phyloP scores from a whole-genome alignment of 495 filamentous ascomycete species.

The Cetradonia linearis region DNA sequence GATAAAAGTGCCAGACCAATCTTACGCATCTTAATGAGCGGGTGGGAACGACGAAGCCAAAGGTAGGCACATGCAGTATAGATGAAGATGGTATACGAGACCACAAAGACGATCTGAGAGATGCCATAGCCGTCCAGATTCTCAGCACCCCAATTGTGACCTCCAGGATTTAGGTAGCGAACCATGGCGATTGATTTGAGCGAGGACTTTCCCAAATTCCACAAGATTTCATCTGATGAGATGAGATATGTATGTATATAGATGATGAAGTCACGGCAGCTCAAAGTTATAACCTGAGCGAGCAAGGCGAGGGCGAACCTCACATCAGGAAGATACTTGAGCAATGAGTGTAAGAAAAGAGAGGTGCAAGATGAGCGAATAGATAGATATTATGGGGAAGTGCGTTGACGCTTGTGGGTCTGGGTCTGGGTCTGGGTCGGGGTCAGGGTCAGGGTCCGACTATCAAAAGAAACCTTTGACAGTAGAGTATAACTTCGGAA shows the following conservation, averaged over 20 bases:
- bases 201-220: background rate
- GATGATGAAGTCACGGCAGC: background rate
- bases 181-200: conserved; percentile 11
- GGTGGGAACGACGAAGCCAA: conserved; percentile 42
- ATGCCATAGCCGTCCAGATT: conserved; percentile 25
- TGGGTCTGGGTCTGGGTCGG: too few relatives aligned
- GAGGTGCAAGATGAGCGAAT: background rate
- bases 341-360: background rate
- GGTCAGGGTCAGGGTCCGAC: too few relatives aligned
- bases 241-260: background rate
- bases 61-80: conserved; percentile 45
- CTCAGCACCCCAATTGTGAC: conserved; percentile 18
- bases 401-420: background rate
- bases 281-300: background rate
- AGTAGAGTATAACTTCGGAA: background rate
- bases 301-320: background rate
- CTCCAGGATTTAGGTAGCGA: conserved; percentile 20
- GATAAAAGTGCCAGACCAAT: conserved; percentile 49
- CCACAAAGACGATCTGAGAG: conserved; percentile 16
- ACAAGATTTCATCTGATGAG: too few relatives aligned
- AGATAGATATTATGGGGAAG: background rate
- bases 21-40: conserved; percentile 54
- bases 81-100: conserved; percentile 28
- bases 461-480: background rate
- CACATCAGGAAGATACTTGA: background rate